Evolutionary conservation across 257 asterid genomes (phyloP), one percentile per base, ranked within the genome.

Genomic region (Craterostigma plantagineum): DNA sequence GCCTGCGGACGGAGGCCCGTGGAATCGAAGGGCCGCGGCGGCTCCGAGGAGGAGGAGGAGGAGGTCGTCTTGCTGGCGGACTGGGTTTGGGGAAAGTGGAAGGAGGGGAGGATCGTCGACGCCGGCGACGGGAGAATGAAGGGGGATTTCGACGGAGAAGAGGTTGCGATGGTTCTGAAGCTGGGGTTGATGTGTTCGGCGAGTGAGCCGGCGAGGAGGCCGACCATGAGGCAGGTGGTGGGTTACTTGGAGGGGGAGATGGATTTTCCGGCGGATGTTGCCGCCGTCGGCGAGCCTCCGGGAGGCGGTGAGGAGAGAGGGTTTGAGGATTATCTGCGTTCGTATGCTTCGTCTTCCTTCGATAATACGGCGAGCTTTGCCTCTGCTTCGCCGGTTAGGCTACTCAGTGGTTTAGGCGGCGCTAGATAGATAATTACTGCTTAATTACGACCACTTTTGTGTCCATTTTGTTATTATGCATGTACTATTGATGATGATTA

Each of bases 1-100:
- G 71, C 47, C 0, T 65, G 75, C 16, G 92, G 90, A 10, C 59
- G 77, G 58, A 72, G 90, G 61, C 92, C 92, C 0, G 54, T 79
- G 0, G 71, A 76, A 2, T 58, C 70, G 0, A 61, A 48, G 30
- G 18, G 59, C 53, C 3, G 14, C 48, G 0, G 0, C 38, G 0
- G 74, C 70, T 0, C 63, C 58, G 11, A 13, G 53, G 0, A 63
- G 30, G 30, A 23, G 30, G 30, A 23, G 30, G 30, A 23, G 30
- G 30, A 23, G 30, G 30, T 6, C 30, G 30, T 6, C 30, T 2
- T 76, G 33, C 45, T 79, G 57, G 43, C 72, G 0, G 90, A 79
- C 14, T 68, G 66, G 73, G 92, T 79, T 15, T 56, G 53, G 30
- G 36, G 59, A 0, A 18, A 52, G 36, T 76, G 81, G 82, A 57